Base-by-base conservation (phyloP, 768 basidiomycete genomes). In the Cystobasidium tubakii region DNA sequence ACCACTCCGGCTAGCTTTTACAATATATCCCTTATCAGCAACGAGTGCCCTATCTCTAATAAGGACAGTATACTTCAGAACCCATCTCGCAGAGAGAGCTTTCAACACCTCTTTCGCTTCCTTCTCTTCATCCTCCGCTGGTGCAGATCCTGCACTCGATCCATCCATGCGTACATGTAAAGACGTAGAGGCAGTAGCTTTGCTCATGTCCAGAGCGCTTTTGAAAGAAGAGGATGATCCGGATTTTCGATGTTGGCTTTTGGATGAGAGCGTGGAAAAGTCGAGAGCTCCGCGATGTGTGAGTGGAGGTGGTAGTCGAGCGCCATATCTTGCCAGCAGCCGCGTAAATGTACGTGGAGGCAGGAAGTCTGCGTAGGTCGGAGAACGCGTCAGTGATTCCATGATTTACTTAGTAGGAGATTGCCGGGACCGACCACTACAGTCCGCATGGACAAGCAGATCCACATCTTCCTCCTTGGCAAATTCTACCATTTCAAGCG, bases 21-120 rank as follows among this genome's bases (percentile, higher is more conserved):
- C 69, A 19, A 71, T 55, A 62, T 71, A 71, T 9, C 74, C 74
- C 33, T 75, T 75, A 50, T 75, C 74, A 12, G 69, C 74, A 17
- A 75, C 55, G 13, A 75, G 36, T 12, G 53, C 66, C 34, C 74
- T 33, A 34, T 75, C 74, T 17, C 62, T 60, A 1, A 72, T 57
- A n/a, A 75, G 46, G 7, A 75, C 70, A 44, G 74, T 75, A 62
- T 75, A 75, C 60, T 75, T 75, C 19, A 75, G 29, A 7, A 75
- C 74, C 74, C 74, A 75, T 64, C 66, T 42, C 1, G 74, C 74
- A 10, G 57, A 54, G 6, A 75, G 29, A 21, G 62, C n/a, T 46
- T 46, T 9, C 15, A 74, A 34, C 10, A 34, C 44, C 12, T 46
- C 23, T 53, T 36, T 23, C 21, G 73, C 60, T 62, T 33, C 31